Conservation (phyloP, 1,139 yeast genomes). For the Hansenula sp. region DNA sequence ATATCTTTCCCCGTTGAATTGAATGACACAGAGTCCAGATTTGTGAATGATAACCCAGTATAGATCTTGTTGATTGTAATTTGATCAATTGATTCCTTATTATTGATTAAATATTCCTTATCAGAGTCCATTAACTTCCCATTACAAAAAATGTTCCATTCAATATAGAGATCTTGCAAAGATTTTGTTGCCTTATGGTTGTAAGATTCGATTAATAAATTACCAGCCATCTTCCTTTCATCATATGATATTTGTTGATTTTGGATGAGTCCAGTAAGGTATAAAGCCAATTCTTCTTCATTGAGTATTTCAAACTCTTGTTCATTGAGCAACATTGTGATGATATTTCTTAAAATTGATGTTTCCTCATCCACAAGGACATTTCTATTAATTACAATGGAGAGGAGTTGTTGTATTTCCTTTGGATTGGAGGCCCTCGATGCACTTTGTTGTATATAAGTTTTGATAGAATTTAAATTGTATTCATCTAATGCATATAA, state of each 20-base stretch:
- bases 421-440: background rate
- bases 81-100: background rate
- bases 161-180: background rate
- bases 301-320: background rate
- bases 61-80: no score
- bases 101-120: background rate
- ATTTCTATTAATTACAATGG: background rate
- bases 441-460: background rate
- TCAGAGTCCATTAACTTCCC: background rate
- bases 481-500: background rate
- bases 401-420: background rate
- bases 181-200: background rate
- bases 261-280: background rate
- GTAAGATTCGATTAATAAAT: background rate
- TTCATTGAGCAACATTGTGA: background rate
- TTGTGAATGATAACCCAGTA: background rate
- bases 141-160: background rate
- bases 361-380: background rate
- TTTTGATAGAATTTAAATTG: background rate
- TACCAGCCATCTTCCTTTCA: background rate
- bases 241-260: background rate
- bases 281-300: background rate
- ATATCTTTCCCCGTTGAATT: background rate
- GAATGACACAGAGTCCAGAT: background rate
- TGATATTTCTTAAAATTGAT: background rate